Evolutionary conservation across 164 flowering plant genomes (phyloP).

Genomic region (Akebia trifoliata): DNA sequence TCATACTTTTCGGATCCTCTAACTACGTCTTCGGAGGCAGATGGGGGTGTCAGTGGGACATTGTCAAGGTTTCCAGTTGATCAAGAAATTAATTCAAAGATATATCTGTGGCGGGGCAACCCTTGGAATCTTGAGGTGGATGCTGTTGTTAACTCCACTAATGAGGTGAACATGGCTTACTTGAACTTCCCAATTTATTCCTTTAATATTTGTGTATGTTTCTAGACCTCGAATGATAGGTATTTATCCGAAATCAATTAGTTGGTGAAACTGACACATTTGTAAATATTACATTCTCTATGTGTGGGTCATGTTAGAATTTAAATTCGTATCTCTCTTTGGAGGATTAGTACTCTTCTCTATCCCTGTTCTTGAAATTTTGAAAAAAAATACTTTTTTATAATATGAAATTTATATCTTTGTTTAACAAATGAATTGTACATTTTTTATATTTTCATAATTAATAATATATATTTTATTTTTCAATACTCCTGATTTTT

Average conservation of each 20-base stretch:
- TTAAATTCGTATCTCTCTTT: neutral
- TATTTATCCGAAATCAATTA: neutral
- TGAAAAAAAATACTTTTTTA: too few species aligned
- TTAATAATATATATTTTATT: too few species aligned
- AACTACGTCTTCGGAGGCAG: constrained; percentile 43
- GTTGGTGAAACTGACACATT: neutral
- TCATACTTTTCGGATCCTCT: constrained; percentile 72
- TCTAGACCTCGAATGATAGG: neutral
- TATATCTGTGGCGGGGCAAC: constrained; percentile 93
- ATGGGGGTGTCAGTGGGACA: constrained; percentile 43
- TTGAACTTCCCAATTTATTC: neutral
- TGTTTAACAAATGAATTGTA: too few species aligned
- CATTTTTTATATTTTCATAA: too few species aligned
- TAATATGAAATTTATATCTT: too few species aligned
- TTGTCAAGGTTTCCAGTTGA: constrained; percentile 84
- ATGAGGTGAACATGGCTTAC: constrained; percentile 58
- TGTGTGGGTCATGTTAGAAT: neutral
- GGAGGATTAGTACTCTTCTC: neutral
- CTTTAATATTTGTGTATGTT: neutral
- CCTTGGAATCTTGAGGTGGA: constrained; percentile 99
- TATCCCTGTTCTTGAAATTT: neutral
- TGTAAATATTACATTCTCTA: too few species aligned
- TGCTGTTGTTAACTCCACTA: constrained; percentile 97
- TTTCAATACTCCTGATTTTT: too few species aligned
- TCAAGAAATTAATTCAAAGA: constrained; percentile 80